Percentiles rank a stretch among this genome's conserved stretches.
Evolutionary conservation across 1,284 basidiomycete species (phyloP).

Genomic region (Naganishia sp.): DNA sequence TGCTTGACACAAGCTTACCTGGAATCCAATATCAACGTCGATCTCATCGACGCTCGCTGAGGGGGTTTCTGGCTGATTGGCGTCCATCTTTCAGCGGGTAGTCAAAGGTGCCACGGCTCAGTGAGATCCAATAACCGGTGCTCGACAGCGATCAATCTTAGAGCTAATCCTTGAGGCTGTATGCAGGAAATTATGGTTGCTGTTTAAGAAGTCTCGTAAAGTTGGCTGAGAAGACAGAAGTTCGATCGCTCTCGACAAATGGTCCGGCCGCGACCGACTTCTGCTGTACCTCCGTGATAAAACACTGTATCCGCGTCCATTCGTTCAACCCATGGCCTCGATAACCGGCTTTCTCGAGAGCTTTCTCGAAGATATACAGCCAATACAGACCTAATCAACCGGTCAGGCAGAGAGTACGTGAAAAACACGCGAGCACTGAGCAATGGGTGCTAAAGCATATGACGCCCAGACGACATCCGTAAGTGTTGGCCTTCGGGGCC

Average conservation of each 20-base stretch:
- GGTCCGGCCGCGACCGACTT: slow-evolving; percentile 17
- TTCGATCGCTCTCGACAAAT: slow-evolving; percentile 16
- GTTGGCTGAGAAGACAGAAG: not conserved
- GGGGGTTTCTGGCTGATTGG: slow-evolving; percentile 46
- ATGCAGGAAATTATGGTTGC: not conserved
- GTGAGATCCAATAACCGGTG: not conserved
- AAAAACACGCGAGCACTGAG: too few species aligned
- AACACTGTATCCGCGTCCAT: slow-evolving; percentile 1
- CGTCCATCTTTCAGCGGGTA: slow-evolving; percentile 43
- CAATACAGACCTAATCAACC: too few species aligned
- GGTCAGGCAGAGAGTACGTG: too few species aligned
- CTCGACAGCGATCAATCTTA: too few species aligned
- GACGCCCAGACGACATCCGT: too few species aligned
- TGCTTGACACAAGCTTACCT: slow-evolving; percentile 16
- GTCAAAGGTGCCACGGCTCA: not conserved
- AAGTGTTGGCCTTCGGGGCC: too few species aligned
- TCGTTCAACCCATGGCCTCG: too few species aligned
- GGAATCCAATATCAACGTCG: slow-evolving; percentile 45
- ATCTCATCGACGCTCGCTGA: slow-evolving; percentile 46
- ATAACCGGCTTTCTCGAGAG: too few species aligned
- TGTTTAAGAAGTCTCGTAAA: not conserved
- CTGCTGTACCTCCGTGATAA: not conserved
- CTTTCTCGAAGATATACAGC: too few species aligned
- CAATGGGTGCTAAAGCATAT: too few species aligned
- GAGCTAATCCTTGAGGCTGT: not conserved